Percentiles rank a stretch among this genome's conserved stretches.
phyloP scores from a whole-genome alignment of 192 early-diverging fungal genomes.

The Cladochytrium replicatum region DNA sequence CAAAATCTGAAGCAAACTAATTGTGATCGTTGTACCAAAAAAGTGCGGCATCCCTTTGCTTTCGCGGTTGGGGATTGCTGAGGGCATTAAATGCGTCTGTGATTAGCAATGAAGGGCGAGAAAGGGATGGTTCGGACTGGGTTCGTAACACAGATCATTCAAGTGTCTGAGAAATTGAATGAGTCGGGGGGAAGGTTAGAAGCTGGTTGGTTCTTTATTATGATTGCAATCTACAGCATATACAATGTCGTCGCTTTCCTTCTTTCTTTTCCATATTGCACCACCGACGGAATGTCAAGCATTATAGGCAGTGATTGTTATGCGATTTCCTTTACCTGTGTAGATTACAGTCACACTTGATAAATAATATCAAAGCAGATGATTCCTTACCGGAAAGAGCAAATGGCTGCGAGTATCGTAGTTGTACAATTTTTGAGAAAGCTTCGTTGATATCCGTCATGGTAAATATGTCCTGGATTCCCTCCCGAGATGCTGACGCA shows the following conservation, averaged over 20 bases:
- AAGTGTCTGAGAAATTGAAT: no score
- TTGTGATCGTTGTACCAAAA: constrained; percentile 40
- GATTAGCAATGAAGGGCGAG: constrained; percentile 80
- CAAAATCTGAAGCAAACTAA: no score
- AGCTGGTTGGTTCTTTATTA: constrained; percentile 52
- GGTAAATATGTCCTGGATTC: constrained; percentile 62
- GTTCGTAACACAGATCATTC: constrained; percentile 52
- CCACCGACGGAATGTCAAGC: constrained; percentile 95
- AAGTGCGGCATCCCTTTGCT: constrained; percentile 66
- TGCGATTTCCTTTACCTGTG: constrained; percentile 65
- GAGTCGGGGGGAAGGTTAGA: constrained; percentile 15
- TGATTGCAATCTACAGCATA: constrained; percentile 98
- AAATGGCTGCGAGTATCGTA: constrained; percentile 83
- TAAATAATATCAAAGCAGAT: no score
- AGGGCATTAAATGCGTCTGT: constrained; percentile 79
- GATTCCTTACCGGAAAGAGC: constrained; percentile 49
- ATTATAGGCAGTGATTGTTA: constrained; percentile 79
- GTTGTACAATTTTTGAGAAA: constrained; percentile 67
- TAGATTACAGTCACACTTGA: no score
- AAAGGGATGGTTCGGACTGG: constrained; percentile 52
- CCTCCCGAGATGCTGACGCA: constrained; percentile 55
- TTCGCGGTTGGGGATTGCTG: constrained; percentile 55
- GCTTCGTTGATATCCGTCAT: constrained; percentile 73
- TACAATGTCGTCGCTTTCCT: constrained; percentile 84
- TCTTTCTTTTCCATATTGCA: constrained; percentile 92